phyloP scores from a whole-genome alignment of 2,329 filamentous ascomycete species.

The Shiraia sp. region DNA sequence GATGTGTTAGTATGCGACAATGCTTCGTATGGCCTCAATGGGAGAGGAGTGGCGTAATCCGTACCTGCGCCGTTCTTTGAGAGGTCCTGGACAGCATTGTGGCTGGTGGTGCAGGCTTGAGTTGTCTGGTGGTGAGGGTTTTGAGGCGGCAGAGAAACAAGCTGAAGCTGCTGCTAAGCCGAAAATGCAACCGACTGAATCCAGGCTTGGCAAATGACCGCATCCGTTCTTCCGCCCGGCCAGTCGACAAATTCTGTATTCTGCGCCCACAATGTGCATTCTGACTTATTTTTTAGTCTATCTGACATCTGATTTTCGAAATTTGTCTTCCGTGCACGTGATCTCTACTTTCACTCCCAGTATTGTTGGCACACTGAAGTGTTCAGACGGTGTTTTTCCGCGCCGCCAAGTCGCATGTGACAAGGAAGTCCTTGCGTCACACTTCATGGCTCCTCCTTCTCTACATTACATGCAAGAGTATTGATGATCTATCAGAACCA shows the following conservation, averaged over 20 bases:
- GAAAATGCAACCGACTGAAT: constrained; percentile 37
- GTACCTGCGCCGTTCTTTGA: constrained; percentile 54
- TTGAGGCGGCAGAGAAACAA: constrained; percentile 35
- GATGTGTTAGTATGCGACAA: constrained; percentile 27
- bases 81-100: constrained; percentile 52
- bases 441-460: too few species aligned
- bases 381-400: too few species aligned
- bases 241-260: background rate
- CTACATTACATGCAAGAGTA: too few species aligned
- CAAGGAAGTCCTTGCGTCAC: too few species aligned
- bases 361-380: too few species aligned
- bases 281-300: constrained; percentile 5
- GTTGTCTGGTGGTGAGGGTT: constrained; percentile 40
- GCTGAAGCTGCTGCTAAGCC: constrained; percentile 37
- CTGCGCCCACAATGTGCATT: constrained; percentile 14
- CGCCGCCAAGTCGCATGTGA: too few species aligned
- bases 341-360: too few species aligned
- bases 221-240: constrained; percentile 26
- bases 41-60: constrained; percentile 19
- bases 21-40: constrained; percentile 25
- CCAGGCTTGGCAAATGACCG: constrained; percentile 35
- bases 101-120: constrained; percentile 26
- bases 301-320: background rate
- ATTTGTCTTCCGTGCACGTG: too few species aligned
- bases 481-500: too few species aligned